phyloP scores from a whole-genome alignment of 1,284 basidiomycete genomes.

The Rhodotorula sp. region DNA sequence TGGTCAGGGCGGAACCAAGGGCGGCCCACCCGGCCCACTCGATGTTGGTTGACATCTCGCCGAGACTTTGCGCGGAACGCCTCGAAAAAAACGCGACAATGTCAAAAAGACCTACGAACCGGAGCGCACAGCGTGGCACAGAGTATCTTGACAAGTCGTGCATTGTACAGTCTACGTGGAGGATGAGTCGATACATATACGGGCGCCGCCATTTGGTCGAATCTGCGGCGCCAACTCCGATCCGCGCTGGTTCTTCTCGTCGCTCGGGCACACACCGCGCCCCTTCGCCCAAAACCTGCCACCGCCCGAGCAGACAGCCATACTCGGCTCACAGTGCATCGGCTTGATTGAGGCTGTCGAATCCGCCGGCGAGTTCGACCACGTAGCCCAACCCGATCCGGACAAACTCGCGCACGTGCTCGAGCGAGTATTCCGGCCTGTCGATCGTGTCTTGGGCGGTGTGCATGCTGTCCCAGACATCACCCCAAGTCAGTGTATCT shows the following conservation, averaged over 20 bases:
- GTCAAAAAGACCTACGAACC: neutral
- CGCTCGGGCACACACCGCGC: neutral
- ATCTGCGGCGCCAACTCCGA: neutral
- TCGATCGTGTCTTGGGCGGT: constrained; percentile 75
- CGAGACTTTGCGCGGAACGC: neutral
- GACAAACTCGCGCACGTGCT: constrained; percentile 50
- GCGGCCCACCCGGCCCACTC: too few relatives aligned
- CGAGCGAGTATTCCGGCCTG: constrained; percentile 76
- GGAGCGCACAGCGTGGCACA: too few relatives aligned
- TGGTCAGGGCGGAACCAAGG: neutral
- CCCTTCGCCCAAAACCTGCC: too few relatives aligned
- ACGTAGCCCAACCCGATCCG: constrained; percentile 20
- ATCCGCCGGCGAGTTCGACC: constrained; percentile 17
- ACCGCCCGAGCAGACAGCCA: too few relatives aligned
- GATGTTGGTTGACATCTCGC: constrained; percentile 1
- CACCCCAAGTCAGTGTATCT: neutral
- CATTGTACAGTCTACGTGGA: neutral
- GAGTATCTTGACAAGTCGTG: too few relatives aligned
- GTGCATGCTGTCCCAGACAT: constrained; percentile 64
- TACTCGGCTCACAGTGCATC: neutral
- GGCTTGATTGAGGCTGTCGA: neutral
- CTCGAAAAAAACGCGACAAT: neutral
- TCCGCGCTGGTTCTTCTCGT: neutral
- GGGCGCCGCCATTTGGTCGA: neutral
- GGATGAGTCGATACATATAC: neutral